These are phyloP conservation scores for Ceriops zippeliana DNA, from an alignment of 345 rosid genomes.

Conservation along the genomic window DNA sequence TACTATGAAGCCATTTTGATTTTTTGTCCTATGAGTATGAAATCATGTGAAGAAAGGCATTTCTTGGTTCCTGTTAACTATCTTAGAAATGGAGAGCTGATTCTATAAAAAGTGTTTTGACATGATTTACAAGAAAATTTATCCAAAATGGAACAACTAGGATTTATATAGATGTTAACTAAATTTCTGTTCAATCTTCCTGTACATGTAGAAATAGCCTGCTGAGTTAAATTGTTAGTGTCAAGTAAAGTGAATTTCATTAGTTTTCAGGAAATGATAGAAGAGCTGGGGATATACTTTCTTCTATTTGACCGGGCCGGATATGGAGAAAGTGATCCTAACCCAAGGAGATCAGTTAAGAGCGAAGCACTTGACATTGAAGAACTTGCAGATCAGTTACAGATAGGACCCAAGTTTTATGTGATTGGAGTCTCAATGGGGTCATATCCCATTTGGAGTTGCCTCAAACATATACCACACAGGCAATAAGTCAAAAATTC, in stretches of 20 bases:
- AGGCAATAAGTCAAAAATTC: slow-evolving; percentile 42
- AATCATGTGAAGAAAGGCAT: too few species aligned
- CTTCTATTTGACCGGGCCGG: slow-evolving; percentile 82
- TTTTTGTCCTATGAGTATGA: too few species aligned
- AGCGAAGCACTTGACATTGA: slow-evolving; percentile 75
- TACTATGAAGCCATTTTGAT: too few species aligned
- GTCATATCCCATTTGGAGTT: slow-evolving; percentile 82
- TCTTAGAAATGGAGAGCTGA: too few species aligned
- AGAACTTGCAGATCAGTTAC: slow-evolving; percentile 72
- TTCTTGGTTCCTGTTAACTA: too few species aligned
- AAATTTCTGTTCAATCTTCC: background rate
- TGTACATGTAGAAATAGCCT: background rate
- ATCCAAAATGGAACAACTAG: too few species aligned
- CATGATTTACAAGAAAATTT: too few species aligned
- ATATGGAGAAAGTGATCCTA: slow-evolving; percentile 81
- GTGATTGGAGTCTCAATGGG: slow-evolving; percentile 89
- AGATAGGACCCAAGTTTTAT: slow-evolving; percentile 63
- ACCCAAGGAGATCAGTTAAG: slow-evolving; percentile 59
- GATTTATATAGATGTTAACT: too few species aligned
- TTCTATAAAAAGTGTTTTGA: too few species aligned
- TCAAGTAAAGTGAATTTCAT: slow-evolving; percentile 14
- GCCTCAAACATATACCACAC: slow-evolving; percentile 79
- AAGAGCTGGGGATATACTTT: slow-evolving; percentile 62
- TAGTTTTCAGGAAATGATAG: slow-evolving; percentile 65
- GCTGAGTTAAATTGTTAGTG: background rate